Evolutionary conservation across 345 rosid genomes (phyloP).

Genomic region (Sisymbrium altissimum): DNA sequence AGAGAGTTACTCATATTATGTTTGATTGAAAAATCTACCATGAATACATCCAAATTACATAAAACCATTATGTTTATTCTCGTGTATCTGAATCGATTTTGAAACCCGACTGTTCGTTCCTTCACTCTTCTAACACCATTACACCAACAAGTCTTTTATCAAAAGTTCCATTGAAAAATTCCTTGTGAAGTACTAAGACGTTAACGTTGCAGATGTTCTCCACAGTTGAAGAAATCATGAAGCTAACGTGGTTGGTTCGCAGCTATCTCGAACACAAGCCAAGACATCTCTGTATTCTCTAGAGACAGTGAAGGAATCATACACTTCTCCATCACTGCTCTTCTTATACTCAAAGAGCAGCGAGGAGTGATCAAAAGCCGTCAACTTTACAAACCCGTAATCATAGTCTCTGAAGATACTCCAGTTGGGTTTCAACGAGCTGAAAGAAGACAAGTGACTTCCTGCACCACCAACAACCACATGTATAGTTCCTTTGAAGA

Average conservation of each 20-base stretch:
- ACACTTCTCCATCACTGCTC: conserved; percentile 63
- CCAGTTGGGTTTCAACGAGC: conserved; percentile 47
- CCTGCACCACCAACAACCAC: conserved; percentile 84
- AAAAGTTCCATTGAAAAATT: background rate
- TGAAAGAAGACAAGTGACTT: conserved; percentile 55
- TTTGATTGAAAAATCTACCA: no score
- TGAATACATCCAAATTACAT: background rate
- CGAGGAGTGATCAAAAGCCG: conserved; percentile 63
- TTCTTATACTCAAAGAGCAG: conserved; percentile 79
- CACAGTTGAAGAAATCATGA: conserved; percentile 28
- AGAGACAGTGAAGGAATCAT: conserved; percentile 70
- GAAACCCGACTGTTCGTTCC: background rate
- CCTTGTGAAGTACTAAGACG: background rate
- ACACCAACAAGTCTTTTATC: background rate
- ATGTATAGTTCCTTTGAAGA: conserved; percentile 63
- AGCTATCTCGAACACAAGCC: conserved; percentile 68
- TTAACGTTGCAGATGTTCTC: background rate
- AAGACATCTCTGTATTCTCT: conserved; percentile 77
- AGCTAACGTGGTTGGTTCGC: conserved; percentile 59
- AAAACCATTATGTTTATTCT: background rate
- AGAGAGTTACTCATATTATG: no score
- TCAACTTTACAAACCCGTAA: conserved; percentile 72
- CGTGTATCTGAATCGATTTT: background rate
- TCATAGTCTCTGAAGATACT: conserved; percentile 71
- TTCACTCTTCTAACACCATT: background rate